Conservation (phyloP, 1,139 yeast species). For the Taphrina betulina region DNA sequence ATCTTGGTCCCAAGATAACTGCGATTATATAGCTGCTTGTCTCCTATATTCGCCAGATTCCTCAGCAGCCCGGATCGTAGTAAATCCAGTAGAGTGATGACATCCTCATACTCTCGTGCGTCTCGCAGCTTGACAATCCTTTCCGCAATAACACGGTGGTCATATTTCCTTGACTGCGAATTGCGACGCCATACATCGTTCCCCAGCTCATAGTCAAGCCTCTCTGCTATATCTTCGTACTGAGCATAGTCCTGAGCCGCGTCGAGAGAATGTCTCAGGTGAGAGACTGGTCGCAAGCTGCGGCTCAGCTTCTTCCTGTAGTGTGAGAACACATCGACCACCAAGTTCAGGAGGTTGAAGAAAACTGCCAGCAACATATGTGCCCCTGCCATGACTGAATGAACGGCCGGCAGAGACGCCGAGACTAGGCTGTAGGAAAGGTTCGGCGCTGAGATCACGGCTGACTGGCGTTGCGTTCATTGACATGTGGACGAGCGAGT, state of each 20-base stretch:
- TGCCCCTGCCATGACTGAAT: too few species aligned
- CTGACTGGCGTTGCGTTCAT: too few species aligned
- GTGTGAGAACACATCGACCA: conserved; percentile 16
- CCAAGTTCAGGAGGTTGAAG: not conserved
- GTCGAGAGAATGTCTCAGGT: not conserved
- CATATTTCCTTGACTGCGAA: conserved; percentile 78
- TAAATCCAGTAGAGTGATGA: conserved; percentile 61
- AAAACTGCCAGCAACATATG: conserved; percentile 3
- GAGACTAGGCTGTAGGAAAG: too few species aligned
- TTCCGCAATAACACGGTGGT: conserved; percentile 75
- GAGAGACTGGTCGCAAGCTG: conserved; percentile 4
- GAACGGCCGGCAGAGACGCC: too few species aligned
- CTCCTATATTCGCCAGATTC: conserved; percentile 88
- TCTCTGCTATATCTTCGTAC: conserved; percentile 23
- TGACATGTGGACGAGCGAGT: too few species aligned
- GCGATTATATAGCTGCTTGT: conserved; percentile 64
- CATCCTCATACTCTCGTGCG: conserved; percentile 63
- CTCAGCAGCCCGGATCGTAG: conserved; percentile 79
- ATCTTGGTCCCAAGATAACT: conserved; percentile 64
- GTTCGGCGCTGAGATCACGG: too few species aligned
- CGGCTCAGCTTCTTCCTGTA: conserved; percentile 11
- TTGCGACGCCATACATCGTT: conserved; percentile 61
- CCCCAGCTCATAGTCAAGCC: conserved; percentile 27
- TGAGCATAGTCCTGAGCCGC: conserved; percentile 20
- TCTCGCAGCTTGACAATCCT: conserved; percentile 61